A percentile compares a stretch with the other conserved stretches of the same genome.
phyloP scores from a whole-genome alignment of 2,329 filamentous ascomycete species.

The Alternaria arborescens region DNA sequence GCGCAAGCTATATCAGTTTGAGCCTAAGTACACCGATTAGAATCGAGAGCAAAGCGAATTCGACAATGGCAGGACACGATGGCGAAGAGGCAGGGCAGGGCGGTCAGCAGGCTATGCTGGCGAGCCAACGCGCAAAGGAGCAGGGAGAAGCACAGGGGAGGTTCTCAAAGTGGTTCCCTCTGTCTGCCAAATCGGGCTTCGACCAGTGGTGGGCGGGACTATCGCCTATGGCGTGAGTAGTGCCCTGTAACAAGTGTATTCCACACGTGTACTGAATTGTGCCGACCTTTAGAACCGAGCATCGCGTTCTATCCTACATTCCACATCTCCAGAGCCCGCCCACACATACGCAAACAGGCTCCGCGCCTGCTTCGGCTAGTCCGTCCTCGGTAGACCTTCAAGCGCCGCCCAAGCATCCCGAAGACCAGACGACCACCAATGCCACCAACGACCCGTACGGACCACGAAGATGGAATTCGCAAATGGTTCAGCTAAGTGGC shows the following conservation, averaged over 20 bases:
- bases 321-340: slow-evolving; percentile 80
- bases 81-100: slow-evolving; percentile 30
- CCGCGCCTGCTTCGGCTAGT: slow-evolving; percentile 57
- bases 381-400: slow-evolving; percentile 52
- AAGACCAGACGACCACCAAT: slow-evolving; percentile 57
- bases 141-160: slow-evolving; percentile 45
- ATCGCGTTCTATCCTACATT: slow-evolving; percentile 84
- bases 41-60: slow-evolving; percentile 34
- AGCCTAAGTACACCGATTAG: slow-evolving; percentile 41
- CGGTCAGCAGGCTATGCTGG: slow-evolving; percentile 58
- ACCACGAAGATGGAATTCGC: slow-evolving; percentile 83
- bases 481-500: slow-evolving; percentile 83
- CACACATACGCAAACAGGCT: slow-evolving; percentile 71
- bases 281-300: slow-evolving; percentile 68
- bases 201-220: slow-evolving; percentile 78
- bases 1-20: slow-evolving; percentile 44
- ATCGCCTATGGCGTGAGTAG: slow-evolving; percentile 69
- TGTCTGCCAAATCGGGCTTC: slow-evolving; percentile 90
- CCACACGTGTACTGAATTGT: neutral
- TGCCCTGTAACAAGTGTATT: neutral
- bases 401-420: slow-evolving; percentile 48
- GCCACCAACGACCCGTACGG: slow-evolving; percentile 77
- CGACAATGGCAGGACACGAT: slow-evolving; percentile 42
- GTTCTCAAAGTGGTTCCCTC: slow-evolving; percentile 71
- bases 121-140: slow-evolving; percentile 57